Percentiles rank a stretch among this genome's conserved stretches.
Evolutionary conservation across 495 filamentous ascomycete species (phyloP).

Genomic region (Amorphotheca resinae): DNA sequence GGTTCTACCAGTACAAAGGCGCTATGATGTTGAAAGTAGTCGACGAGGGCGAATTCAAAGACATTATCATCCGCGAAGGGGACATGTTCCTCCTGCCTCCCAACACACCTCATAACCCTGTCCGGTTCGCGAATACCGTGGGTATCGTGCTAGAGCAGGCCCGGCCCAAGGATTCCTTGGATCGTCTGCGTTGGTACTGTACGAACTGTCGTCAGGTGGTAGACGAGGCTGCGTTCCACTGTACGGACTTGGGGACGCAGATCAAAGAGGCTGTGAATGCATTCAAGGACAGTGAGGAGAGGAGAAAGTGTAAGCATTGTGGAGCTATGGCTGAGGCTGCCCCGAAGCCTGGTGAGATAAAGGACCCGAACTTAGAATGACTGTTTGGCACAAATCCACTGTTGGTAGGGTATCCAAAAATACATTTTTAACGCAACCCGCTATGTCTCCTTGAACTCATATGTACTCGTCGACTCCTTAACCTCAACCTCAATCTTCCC

Average conservation of each 20-base stretch:
- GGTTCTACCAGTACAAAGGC: conserved; percentile 94
- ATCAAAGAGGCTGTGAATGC: conserved; percentile 85
- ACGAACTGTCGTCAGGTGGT: conserved; percentile 57
- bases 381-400: neutral
- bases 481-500: conserved; percentile 75
- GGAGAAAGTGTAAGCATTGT: conserved; percentile 67
- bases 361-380: conserved; percentile 38
- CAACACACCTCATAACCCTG: conserved; percentile 77
- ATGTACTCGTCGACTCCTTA: conserved; percentile 46
- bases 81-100: conserved; percentile 88
- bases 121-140: conserved; percentile 50
- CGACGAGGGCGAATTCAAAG: conserved; percentile 51
- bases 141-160: conserved; percentile 87
- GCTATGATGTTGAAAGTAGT: conserved; percentile 91
- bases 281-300: conserved; percentile 59
- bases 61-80: conserved; percentile 82
- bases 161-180: conserved; percentile 53
- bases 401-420: conserved; percentile 8
- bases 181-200: conserved; percentile 89
- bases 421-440: conserved; percentile 9
- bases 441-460: conserved; percentile 51
- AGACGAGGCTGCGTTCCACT: conserved; percentile 77
- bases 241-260: conserved; percentile 89
- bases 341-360: conserved; percentile 35
- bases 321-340: conserved; percentile 53